phyloP scores from a whole-genome alignment of 2,329 filamentous ascomycete species.

The Microsporum ferrugineum region DNA sequence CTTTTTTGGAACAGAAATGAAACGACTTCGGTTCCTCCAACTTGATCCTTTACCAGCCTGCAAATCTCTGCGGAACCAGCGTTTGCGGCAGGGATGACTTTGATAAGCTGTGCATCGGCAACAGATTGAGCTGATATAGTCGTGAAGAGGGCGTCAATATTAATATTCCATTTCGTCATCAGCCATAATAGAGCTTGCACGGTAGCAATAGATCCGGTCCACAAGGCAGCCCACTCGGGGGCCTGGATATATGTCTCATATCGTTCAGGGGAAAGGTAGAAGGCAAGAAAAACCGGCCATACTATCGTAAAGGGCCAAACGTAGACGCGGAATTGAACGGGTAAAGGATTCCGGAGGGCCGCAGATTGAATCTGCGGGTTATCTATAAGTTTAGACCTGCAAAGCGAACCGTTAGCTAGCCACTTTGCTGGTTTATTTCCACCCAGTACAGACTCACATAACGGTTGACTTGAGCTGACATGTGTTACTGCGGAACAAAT shows the following conservation, averaged over 20 bases:
- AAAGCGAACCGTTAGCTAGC: background rate
- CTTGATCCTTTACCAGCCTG: constrained; percentile 61
- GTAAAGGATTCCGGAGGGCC: constrained; percentile 76
- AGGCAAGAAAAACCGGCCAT: constrained; percentile 83
- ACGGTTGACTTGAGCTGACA: background rate
- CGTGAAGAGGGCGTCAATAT: constrained; percentile 71
- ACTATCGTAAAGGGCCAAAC: constrained; percentile 84
- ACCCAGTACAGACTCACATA: background rate
- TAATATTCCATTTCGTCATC: constrained; percentile 95
- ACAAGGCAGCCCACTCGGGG: constrained; percentile 98
- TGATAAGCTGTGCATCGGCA: constrained; percentile 71
- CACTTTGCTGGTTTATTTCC: background rate
- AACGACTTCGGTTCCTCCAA: constrained; percentile 60
- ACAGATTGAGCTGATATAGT: constrained; percentile 59
- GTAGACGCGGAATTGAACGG: constrained; percentile 71
- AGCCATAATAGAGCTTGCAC: constrained; percentile 83
- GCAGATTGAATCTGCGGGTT: constrained; percentile 80
- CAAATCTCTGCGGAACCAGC: constrained; percentile 85
- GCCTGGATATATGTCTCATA: constrained; percentile 87
- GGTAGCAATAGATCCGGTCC: constrained; percentile 77
- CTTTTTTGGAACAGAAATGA: constrained; percentile 98
- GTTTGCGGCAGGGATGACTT: constrained; percentile 81
- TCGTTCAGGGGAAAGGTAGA: constrained; percentile 70
- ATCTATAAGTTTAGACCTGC: constrained; percentile 77
- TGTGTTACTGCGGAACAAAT: background rate